Evolutionary conservation across 176 grass and related monocot genomes (phyloP), one percentile per base, ranked within the genome.

Genomic region (Neostapfia colusana): DNA sequence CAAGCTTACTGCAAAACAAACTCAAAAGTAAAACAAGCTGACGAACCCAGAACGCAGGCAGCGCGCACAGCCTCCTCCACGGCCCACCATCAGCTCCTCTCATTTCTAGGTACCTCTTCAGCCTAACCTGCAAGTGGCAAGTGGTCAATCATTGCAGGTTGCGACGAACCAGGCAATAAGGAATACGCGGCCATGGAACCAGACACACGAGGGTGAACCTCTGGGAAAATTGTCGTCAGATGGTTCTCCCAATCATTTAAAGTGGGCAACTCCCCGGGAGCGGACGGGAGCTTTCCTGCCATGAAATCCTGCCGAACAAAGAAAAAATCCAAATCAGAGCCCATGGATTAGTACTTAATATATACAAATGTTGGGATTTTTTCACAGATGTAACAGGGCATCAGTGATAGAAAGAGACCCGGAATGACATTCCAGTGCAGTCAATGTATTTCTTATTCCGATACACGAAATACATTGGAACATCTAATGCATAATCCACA

Each of bases 161-260:
- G n/a, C n/a, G n/a, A n/a, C 6, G 7, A 50, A 51, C 20, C 5
- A 7, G 7, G 16, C 6, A 51, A 2, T 20, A 7, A 51, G 17
- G 3, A 57, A 57, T 57, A 25, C 4, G 4, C 21, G 8, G 7
- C 54, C 21, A 57, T 8, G 8, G 4, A 55, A 55, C 6, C n/a
- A 55, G 23, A 65, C 70, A 17, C 43, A 72, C n/a, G n/a, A 69
- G 56, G 49, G 20, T n/a, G 70, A 79, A 97, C 94, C 89, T 98
- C 95, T 68, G 95, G 91, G 39, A 95, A 94, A 88, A 98, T 98
- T 74, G 95, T 98, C 55, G 91, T 94, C 79, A 98, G 95, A 88
- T 98, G 95, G 71, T 98, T 95, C 84, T 98, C 95, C 95, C 95
- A 95, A 50, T 98, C 95, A 67, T 98, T 95, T 69, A 98, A 68